phyloP scores from a whole-genome alignment of 495 filamentous ascomycete genomes.

The Penicillium samsonianum region DNA sequence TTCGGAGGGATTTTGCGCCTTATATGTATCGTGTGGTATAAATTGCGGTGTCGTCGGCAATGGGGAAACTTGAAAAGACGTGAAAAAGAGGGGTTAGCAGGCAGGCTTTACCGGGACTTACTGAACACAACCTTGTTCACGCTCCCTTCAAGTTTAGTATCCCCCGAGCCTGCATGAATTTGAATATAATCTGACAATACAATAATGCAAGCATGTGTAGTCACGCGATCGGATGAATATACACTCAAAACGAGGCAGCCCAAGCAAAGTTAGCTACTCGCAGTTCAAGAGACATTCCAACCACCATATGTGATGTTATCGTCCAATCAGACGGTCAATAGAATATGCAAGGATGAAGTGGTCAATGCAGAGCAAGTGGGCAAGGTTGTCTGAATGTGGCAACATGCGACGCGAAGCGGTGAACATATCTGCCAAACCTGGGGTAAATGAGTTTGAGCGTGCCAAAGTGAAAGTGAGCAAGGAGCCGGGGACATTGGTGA shows the following conservation, averaged over 20 bases:
- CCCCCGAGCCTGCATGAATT: no score
- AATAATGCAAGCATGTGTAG: constrained; percentile 36
- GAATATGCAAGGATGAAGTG: constrained; percentile 53
- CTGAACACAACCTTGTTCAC: no score
- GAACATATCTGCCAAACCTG: constrained; percentile 51
- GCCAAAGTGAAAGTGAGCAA: constrained; percentile 50
- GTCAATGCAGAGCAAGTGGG: constrained; percentile 55
- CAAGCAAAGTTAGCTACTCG: constrained; percentile 54
- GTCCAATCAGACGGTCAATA: constrained; percentile 49
- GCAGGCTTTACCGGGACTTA: no score
- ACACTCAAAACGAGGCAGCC: constrained; percentile 35
- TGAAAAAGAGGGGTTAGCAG: no score
- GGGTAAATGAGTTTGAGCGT: constrained; percentile 54
- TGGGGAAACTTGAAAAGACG: no score
- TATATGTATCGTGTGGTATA: no score
- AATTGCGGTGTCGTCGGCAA: no score
- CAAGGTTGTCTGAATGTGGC: constrained; percentile 59
- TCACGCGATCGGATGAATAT: constrained; percentile 53
- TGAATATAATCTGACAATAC: neutral
- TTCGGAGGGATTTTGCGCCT: no score
- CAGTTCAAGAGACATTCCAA: constrained; percentile 63
- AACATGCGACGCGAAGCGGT: constrained; percentile 49
- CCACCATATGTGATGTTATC: constrained; percentile 60
- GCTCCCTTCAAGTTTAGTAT: no score
- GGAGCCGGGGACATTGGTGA: constrained; percentile 37